A percentile compares a stretch with the other conserved stretches of the same genome.
These are phyloP conservation scores for Claviceps sorghi DNA, from an alignment of 2,329 filamentous ascomycete genomes.

Conservation along the genomic window DNA sequence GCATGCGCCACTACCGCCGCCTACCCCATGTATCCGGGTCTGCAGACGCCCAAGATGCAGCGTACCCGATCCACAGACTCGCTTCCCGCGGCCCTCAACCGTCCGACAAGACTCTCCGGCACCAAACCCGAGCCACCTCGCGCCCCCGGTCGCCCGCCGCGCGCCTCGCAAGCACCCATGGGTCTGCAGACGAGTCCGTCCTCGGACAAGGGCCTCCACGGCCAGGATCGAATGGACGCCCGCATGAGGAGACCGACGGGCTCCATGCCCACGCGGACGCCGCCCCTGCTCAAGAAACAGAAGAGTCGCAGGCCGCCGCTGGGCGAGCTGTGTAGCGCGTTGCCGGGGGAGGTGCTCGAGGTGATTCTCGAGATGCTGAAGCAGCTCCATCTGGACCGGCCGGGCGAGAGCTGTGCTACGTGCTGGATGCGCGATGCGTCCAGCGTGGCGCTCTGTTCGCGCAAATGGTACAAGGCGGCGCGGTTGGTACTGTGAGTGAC, in stretches of 20 bases:
- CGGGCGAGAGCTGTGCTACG: slow-evolving; percentile 42
- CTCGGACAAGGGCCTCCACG: slow-evolving; percentile 22
- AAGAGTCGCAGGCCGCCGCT: slow-evolving; percentile 15
- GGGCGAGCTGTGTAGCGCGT: slow-evolving; percentile 37
- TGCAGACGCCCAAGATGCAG: slow-evolving; percentile 14
- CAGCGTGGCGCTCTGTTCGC: slow-evolving; percentile 33
- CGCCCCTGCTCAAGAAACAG: not conserved
- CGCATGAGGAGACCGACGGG: slow-evolving; percentile 3
- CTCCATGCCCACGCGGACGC: slow-evolving; percentile 4
- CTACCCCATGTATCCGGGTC: slow-evolving; percentile 19
- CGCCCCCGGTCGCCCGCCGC: slow-evolving; percentile 2
- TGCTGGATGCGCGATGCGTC: slow-evolving; percentile 51
- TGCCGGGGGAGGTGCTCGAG: slow-evolving; percentile 45
- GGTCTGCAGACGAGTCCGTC: slow-evolving; percentile 13
- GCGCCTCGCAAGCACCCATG: slow-evolving; percentile 14
- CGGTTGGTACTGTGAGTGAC: slow-evolving; percentile 33
- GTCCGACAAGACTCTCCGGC: slow-evolving; percentile 22
- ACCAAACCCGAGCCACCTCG: not conserved
- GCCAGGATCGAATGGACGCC: slow-evolving; percentile 26
- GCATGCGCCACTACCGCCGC: slow-evolving; percentile 9
- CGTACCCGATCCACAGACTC: slow-evolving; percentile 11
- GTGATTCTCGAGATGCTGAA: slow-evolving; percentile 41
- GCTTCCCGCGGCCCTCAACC: slow-evolving; percentile 17
- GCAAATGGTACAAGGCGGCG: slow-evolving; percentile 37
- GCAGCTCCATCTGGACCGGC: slow-evolving; percentile 31